Conservation (phyloP, 2,329 filamentous ascomycete genomes). For the Chaetomiaceae sp. region DNA sequence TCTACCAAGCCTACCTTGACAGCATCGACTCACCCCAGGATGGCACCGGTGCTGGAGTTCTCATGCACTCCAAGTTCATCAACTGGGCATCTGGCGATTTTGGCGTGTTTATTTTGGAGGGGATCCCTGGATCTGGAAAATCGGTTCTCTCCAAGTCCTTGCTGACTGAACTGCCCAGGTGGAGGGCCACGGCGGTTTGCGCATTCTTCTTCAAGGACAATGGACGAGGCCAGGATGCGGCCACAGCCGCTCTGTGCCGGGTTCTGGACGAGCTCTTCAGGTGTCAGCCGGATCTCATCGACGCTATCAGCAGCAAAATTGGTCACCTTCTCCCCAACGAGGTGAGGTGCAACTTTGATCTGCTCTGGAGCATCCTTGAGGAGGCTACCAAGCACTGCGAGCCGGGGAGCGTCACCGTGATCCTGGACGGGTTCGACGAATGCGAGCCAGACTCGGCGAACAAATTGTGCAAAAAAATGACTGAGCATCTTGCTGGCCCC, state of each 20-base stretch:
- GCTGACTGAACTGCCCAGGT: constrained; percentile 14
- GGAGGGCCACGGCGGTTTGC: constrained; percentile 12
- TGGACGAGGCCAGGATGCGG: constrained; percentile 16
- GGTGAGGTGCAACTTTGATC: constrained; percentile 20
- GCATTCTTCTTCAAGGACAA: constrained; percentile 23
- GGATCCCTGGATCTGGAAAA: constrained; percentile 20
- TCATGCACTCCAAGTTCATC: constrained; percentile 15
- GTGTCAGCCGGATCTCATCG: constrained; percentile 8
- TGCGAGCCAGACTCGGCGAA: constrained; percentile 17
- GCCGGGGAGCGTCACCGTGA: constrained; percentile 15
- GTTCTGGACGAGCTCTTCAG: constrained; percentile 19
- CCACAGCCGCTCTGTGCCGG: constrained; percentile 18
- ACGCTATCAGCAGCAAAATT: constrained; percentile 10
- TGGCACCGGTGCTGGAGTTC: constrained; percentile 16
- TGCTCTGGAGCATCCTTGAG: constrained; percentile 16
- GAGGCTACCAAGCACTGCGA: constrained; percentile 12
- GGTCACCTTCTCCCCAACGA: constrained; percentile 18
- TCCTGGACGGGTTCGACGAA: constrained; percentile 20
- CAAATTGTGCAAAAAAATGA: constrained; percentile 14
- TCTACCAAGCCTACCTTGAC: constrained; percentile 22
- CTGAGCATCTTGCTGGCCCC: constrained; percentile 7
- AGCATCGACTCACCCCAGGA: constrained; percentile 15
- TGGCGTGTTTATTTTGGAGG: constrained; percentile 15
- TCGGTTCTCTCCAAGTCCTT: constrained; percentile 18
- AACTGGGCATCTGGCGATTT: constrained; percentile 12